A percentile compares a stretch with the other conserved stretches of the same genome.
These are phyloP conservation scores for Uromyces viciae-fabae DNA, from an alignment of 1,284 basidiomycete species.

Conservation along the genomic window DNA sequence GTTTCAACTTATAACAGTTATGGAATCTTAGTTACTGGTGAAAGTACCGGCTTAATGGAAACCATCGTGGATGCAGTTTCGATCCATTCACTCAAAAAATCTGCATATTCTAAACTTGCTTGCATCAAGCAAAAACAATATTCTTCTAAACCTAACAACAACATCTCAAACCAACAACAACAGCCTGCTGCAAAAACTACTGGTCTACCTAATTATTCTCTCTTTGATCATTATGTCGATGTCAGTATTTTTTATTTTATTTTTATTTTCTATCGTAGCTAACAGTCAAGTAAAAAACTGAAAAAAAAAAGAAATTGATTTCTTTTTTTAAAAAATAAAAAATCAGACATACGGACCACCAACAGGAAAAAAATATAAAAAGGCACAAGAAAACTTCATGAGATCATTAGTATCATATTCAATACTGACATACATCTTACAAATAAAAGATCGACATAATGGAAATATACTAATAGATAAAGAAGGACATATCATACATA, in stretches of 20 bases:
- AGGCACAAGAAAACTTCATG: conserved; percentile 76
- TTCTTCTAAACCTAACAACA: conserved; percentile 55
- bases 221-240: conserved; percentile 82
- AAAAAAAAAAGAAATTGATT: neutral
- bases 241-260: conserved; percentile 58
- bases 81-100: conserved; percentile 98
- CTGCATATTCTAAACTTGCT: conserved; percentile 89
- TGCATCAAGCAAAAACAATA: conserved; percentile 62
- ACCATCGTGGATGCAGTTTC: conserved; percentile 89
- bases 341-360: conserved; percentile 81
- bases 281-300: neutral
- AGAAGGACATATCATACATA: conserved; percentile 84
- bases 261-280: neutral
- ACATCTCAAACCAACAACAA: conserved; percentile 58
- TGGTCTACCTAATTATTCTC: conserved; percentile 59
- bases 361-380: conserved; percentile 77
- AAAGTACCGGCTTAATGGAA: conserved; percentile 85
- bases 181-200: neutral
- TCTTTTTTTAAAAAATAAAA: conserved; percentile 52
- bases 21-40: conserved; percentile 89
- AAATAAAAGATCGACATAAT: conserved; percentile 98
- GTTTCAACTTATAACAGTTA: conserved; percentile 57
- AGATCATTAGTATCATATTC: conserved; percentile 88
- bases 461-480: conserved; percentile 96
- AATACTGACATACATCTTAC: conserved; percentile 87